Evolutionary conservation across 75 land plant species (phyloP).

Genomic region (Pseudotsuga menziesii): DNA sequence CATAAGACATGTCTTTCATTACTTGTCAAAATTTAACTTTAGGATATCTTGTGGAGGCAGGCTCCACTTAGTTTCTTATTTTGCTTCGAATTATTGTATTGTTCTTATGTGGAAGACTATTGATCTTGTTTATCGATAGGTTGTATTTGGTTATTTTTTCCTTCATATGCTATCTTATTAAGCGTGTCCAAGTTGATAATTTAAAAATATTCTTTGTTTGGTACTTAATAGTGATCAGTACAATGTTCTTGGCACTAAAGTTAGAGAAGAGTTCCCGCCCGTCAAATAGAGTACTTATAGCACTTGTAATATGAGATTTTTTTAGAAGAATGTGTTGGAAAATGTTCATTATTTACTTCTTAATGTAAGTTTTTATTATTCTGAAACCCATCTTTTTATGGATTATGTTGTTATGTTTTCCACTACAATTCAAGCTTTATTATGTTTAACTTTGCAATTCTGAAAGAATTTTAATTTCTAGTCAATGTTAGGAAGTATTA

Average conservation of each 20-base stretch:
- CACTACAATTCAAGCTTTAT: neutral
- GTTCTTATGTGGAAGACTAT: neutral
- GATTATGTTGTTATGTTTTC: neutral
- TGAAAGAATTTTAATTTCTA: neutral
- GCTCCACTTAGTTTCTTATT: no score
- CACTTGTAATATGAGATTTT: conserved; percentile 54
- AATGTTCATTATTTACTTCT: conserved; percentile 35
- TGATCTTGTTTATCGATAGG: neutral
- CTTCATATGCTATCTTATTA: neutral
- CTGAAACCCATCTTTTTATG: neutral
- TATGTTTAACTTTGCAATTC: neutral
- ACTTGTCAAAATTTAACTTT: no score
- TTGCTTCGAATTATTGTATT: no score
- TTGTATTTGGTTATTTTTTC: neutral
- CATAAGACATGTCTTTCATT: no score
- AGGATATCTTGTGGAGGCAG: no score
- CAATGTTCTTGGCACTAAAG: conserved; percentile 71
- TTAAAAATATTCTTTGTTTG: neutral
- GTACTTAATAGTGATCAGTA: conserved; percentile 68
- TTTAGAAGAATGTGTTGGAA: conserved; percentile 42
- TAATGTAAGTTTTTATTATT: conserved; percentile 27
- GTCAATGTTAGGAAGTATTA: neutral
- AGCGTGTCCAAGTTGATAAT: neutral
- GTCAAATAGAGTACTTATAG: conserved; percentile 38
- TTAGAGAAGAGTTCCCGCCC: conserved; percentile 72